Evolutionary conservation across 2,329 filamentous ascomycete genomes (phyloP).

Genomic region (Aspergillus tamarii): DNA sequence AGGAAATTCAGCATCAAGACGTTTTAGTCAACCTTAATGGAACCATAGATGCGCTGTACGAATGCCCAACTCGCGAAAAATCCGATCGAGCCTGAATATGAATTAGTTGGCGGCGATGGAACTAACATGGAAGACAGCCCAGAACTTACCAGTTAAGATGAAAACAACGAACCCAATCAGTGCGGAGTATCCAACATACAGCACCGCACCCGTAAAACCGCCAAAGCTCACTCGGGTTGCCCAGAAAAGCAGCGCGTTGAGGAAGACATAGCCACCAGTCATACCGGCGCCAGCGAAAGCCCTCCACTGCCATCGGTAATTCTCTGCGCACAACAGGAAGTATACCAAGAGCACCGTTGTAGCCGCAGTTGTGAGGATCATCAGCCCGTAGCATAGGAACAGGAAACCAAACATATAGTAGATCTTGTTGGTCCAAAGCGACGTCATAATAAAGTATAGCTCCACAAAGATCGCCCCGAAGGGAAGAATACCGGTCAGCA

Average conservation of each 20-base stretch:
- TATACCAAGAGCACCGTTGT: conserved; percentile 95
- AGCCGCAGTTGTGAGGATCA: conserved; percentile 92
- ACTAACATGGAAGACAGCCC: background rate
- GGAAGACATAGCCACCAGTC: conserved; percentile 87
- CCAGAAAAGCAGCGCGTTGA: conserved; percentile 90
- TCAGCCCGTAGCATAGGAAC: conserved; percentile 94
- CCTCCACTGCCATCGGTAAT: conserved; percentile 99
- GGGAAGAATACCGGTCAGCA: conserved; percentile 87
- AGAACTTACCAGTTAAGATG: conserved; percentile 80
- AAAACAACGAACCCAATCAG: conserved; percentile 91
- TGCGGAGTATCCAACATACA: conserved; percentile 92
- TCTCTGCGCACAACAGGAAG: conserved; percentile 92
- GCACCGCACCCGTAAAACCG: conserved; percentile 79
- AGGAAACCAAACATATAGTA: conserved; percentile 99
- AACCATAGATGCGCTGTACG: conserved; percentile 88
- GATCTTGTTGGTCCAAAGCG: conserved; percentile 97
- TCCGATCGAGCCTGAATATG: conserved; percentile 79
- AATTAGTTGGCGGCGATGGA: background rate
- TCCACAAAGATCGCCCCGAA: conserved; percentile 98
- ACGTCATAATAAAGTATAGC: conserved; percentile 99
- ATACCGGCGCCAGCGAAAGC: conserved; percentile 90
- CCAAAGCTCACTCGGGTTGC: conserved; percentile 83
- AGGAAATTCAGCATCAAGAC: background rate
- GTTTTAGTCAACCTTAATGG: conserved; percentile 92
- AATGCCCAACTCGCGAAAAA: conserved; percentile 96